phyloP scores from a whole-genome alignment of 768 basidiomycete species.

The Suillus brevipes region DNA sequence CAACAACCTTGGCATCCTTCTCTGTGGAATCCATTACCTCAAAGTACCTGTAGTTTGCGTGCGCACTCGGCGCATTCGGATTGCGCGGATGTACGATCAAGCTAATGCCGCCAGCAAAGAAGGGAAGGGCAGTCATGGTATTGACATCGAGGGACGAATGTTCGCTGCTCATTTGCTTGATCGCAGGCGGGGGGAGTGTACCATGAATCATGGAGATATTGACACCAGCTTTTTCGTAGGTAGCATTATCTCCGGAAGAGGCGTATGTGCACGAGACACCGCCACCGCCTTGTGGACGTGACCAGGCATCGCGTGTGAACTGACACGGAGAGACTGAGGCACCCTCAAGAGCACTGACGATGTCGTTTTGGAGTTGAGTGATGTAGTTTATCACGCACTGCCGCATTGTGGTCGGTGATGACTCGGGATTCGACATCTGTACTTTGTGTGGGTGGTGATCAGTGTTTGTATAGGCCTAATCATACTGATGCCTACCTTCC shows the following conservation, averaged over 20 bases:
- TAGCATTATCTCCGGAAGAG: slow-evolving; percentile 2
- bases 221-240: slow-evolving; percentile 26
- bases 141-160: slow-evolving; percentile 20
- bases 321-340: slow-evolving; percentile 7
- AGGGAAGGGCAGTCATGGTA: slow-evolving; percentile 13
- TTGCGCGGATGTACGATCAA: slow-evolving; percentile 26
- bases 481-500: neutral
- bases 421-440: neutral
- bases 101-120: slow-evolving; percentile 20
- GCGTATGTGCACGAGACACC: slow-evolving; percentile 21
- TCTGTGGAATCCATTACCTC: slow-evolving; percentile 19
- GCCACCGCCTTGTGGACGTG: slow-evolving; percentile 19
- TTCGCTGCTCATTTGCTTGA: slow-evolving; percentile 24
- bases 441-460: neutral
- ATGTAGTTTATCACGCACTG: slow-evolving; percentile 6
- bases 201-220: slow-evolving; percentile 22
- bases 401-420: neutral
- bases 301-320: slow-evolving; percentile 22
- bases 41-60: slow-evolving; percentile 30
- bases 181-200: slow-evolving; percentile 19
- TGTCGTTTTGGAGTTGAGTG: slow-evolving; percentile 21
- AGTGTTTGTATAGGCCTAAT: neutral
- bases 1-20: slow-evolving; percentile 16
- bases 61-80: slow-evolving; percentile 20
- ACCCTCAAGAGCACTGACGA: slow-evolving; percentile 23